Conservation (phyloP, 129 eudicot genomes). For the Mikania micrantha region DNA sequence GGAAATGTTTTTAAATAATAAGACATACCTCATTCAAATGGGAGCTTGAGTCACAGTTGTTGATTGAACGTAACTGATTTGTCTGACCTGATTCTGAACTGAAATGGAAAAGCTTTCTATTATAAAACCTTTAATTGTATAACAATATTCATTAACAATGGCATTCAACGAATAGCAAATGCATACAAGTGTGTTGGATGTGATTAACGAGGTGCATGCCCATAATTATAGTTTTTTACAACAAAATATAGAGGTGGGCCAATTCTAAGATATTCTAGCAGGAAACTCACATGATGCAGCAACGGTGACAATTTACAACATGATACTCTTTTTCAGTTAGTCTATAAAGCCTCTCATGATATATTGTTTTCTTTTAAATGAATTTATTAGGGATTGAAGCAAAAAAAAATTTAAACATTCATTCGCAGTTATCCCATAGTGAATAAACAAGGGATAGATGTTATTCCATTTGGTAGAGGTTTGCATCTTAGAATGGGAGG, state of each 20-base stretch:
- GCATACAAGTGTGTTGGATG: background rate
- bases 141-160: background rate
- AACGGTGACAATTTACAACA: too few species aligned
- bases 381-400: too few species aligned
- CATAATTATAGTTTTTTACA: constrained; percentile 73
- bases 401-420: too few species aligned
- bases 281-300: too few species aligned
- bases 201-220: background rate
- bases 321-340: too few species aligned
- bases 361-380: too few species aligned
- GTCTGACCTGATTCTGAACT: constrained; percentile 91
- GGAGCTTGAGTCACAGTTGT: constrained; percentile 83
- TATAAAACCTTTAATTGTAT: background rate
- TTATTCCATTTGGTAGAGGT: too few species aligned
- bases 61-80: constrained; percentile 88
- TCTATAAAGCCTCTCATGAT: too few species aligned
- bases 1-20: background rate
- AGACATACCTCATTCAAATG: constrained; percentile 78
- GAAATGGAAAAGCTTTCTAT: constrained; percentile 20
- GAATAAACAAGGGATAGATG: too few species aligned
- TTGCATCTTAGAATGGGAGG: too few species aligned
- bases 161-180: background rate
- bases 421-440: too few species aligned
- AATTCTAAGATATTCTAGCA: constrained; percentile 72
- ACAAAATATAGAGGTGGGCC: constrained; percentile 97